Percentiles rank a stretch among this genome's conserved stretches.
Conservation (phyloP, 257 asterid genomes). For the Scutellaria galericulata region DNA sequence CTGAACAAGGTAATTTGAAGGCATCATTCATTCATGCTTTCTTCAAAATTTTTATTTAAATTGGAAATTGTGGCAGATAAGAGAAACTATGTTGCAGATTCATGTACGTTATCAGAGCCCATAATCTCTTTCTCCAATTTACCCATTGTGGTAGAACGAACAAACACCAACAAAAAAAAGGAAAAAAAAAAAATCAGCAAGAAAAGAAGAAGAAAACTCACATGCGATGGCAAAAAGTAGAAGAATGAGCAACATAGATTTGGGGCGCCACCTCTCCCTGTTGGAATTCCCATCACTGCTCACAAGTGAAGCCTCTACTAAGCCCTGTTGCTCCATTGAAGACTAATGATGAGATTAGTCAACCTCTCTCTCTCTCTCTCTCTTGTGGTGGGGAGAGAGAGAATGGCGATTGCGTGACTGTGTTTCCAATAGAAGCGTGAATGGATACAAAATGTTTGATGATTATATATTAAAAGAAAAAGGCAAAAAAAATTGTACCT, state of each 20-base stretch:
- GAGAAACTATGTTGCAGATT: background rate
- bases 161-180: conserved; percentile 1
- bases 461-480: no score
- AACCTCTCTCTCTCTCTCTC: background rate
- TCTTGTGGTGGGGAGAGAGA: conserved; percentile 14
- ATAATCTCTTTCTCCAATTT: background rate
- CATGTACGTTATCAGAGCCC: conserved; percentile 11
- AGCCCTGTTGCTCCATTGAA: conserved; percentile 21
- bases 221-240: conserved; percentile 43
- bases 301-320: conserved; percentile 48
- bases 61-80: conserved; percentile 7
- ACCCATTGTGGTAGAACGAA: no score
- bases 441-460: no score
- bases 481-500: no score
- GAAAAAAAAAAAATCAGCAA: background rate
- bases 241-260: conserved; percentile 32
- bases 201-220: conserved; percentile 35
- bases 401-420: background rate
- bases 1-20: background rate
- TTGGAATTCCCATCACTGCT: conserved; percentile 21
- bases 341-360: background rate
- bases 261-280: conserved; percentile 30
- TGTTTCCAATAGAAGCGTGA: no score
- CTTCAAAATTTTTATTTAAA: background rate
- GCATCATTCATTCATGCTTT: background rate